phyloP scores from a whole-genome alignment of 2,329 filamentous ascomycete genomes.

The Didymella exigua region DNA sequence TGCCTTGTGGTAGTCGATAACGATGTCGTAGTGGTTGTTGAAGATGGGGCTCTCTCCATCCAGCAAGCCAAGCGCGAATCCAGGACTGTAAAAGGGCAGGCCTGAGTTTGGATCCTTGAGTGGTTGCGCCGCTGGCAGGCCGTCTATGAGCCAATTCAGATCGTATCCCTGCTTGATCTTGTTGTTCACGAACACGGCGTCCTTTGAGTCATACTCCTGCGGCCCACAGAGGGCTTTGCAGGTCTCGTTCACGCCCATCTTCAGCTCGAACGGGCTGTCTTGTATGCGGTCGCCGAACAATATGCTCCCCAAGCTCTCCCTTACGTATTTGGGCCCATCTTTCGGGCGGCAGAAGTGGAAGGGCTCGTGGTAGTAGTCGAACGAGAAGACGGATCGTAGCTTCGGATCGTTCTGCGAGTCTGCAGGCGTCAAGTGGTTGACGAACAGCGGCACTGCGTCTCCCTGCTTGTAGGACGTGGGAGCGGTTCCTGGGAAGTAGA shows the following conservation, averaged over 20 bases:
- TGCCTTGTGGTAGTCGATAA: conserved; percentile 89
- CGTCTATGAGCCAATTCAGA: conserved; percentile 94
- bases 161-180: conserved; percentile 86
- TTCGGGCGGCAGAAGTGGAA: conserved; percentile 89
- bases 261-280: conserved; percentile 90
- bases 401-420: conserved; percentile 77
- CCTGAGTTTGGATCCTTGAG: conserved; percentile 77
- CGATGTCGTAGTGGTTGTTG: conserved; percentile 96
- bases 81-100: conserved; percentile 85
- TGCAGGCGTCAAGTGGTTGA: conserved; percentile 90
- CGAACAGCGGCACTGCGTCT: conserved; percentile 82
- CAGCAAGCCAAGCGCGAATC: conserved; percentile 76
- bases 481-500: conserved; percentile 95
- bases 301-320: conserved; percentile 93
- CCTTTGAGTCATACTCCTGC: conserved; percentile 67
- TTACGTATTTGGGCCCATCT: conserved; percentile 76
- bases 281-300: conserved; percentile 96
- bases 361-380: conserved; percentile 89
- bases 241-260: conserved; percentile 84
- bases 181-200: conserved; percentile 79
- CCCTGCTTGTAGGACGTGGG: conserved; percentile 86
- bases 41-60: conserved; percentile 65
- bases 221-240: conserved; percentile 80
- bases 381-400: conserved; percentile 90
- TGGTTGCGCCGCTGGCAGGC: conserved; percentile 85